These are phyloP conservation scores for Pythium aphanidermatum DNA, from an alignment of 352 stramenopile genomes.

Conservation along the genomic window DNA sequence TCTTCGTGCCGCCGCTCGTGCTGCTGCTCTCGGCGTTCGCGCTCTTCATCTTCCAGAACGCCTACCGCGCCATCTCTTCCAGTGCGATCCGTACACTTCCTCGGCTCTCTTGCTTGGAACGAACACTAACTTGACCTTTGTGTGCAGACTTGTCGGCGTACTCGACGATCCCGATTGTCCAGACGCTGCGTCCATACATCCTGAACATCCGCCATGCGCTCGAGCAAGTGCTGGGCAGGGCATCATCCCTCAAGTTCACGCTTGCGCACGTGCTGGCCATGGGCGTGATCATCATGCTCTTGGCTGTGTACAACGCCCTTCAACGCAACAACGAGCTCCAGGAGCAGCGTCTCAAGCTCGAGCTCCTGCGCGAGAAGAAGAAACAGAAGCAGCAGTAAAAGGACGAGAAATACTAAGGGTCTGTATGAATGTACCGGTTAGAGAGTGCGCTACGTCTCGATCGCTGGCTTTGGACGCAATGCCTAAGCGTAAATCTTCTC, in stretches of 20 bases:
- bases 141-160: conserved; percentile 51
- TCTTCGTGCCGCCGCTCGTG: conserved; percentile 68
- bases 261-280: conserved; percentile 78
- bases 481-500: conserved; percentile 85
- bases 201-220: conserved; percentile 63
- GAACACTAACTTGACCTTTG: background rate
- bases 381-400: conserved; percentile 7
- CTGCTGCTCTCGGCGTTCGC: conserved; percentile 53
- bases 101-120: background rate
- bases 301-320: conserved; percentile 74
- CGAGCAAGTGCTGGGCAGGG: conserved; percentile 70
- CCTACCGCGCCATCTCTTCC: conserved; percentile 56
- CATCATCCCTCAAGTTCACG: conserved; percentile 73
- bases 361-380: conserved; percentile 30
- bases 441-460: too few species aligned
- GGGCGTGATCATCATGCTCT: conserved; percentile 65
- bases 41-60: conserved; percentile 80
- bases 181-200: conserved; percentile 54
- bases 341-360: conserved; percentile 53
- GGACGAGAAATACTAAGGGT: background rate
- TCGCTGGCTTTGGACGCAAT: too few species aligned
- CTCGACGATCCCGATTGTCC: conserved; percentile 60
- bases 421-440: background rate
- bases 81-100: conserved; percentile 23
- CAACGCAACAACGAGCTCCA: conserved; percentile 67